Conservation (phyloP, 768 basidiomycete species). For the Boletus rubropictus region DNA sequence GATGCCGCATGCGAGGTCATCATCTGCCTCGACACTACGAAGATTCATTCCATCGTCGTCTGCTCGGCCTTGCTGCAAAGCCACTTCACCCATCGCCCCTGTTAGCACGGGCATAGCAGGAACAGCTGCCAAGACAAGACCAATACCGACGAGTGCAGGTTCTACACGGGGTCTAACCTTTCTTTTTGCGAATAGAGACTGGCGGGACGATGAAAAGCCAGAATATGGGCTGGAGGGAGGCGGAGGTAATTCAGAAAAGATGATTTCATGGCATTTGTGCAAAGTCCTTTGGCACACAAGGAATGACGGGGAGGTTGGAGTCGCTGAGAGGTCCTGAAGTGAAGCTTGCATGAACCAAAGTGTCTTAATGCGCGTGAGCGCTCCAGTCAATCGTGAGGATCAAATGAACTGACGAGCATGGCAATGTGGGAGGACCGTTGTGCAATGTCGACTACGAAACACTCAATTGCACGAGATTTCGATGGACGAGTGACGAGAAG, state of each 20-base stretch:
- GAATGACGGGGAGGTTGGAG: constrained; percentile 68
- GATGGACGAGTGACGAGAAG: constrained; percentile 90
- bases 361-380: constrained; percentile 48
- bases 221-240: constrained; percentile 65
- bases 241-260: constrained; percentile 81
- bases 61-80: constrained; percentile 82
- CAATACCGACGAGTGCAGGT: constrained; percentile 80
- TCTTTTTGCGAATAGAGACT: constrained; percentile 45
- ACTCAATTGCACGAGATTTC: constrained; percentile 87
- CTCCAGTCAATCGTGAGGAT: constrained; percentile 12
- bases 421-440: constrained; percentile 93
- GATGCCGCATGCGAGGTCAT: constrained; percentile 33
- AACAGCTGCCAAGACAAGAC: constrained; percentile 68
- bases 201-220: constrained; percentile 44
- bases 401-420: constrained; percentile 69
- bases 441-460: constrained; percentile 83
- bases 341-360: constrained; percentile 99
- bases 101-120: constrained; percentile 74
- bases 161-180: constrained; percentile 69
- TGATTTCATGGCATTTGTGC: constrained; percentile 91
- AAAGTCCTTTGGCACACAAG: constrained; percentile 87
- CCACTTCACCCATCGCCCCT: constrained; percentile 72
- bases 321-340: constrained; percentile 63
- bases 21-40: constrained; percentile 44
- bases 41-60: constrained; percentile 53